These are phyloP conservation scores for Pseudopyricularia javanii DNA, from an alignment of 2,329 filamentous ascomycete species.

Conservation along the genomic window DNA sequence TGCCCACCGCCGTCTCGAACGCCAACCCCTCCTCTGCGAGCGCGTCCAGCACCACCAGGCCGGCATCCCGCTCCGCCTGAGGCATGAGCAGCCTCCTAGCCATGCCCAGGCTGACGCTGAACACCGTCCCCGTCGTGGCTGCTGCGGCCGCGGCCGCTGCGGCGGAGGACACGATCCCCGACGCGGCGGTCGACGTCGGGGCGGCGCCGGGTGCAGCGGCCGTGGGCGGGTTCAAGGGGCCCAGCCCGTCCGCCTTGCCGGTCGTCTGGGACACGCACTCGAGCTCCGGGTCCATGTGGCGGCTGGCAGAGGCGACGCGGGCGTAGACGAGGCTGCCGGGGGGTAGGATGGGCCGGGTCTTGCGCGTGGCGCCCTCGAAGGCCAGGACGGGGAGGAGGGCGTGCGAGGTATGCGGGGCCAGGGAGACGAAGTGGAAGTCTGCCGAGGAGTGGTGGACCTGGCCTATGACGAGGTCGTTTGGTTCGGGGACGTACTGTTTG, in stretches of 20 bases:
- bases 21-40: slow-evolving; percentile 63
- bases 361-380: slow-evolving; percentile 89
- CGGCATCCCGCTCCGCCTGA: slow-evolving; percentile 47
- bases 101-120: slow-evolving; percentile 66
- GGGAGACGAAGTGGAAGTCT: slow-evolving; percentile 69
- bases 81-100: slow-evolving; percentile 65
- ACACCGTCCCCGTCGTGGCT: slow-evolving; percentile 57
- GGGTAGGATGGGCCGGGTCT: slow-evolving; percentile 70
- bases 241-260: slow-evolving; percentile 79
- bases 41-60: slow-evolving; percentile 65
- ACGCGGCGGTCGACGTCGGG: neutral
- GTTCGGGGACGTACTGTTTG: slow-evolving; percentile 60
- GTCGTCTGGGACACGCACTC: slow-evolving; percentile 80
- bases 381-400: slow-evolving; percentile 74
- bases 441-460: slow-evolving; percentile 63
- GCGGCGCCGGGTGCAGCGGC: slow-evolving; percentile 29
- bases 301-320: slow-evolving; percentile 63
- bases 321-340: slow-evolving; percentile 78
- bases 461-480: slow-evolving; percentile 81
- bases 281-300: slow-evolving; percentile 79
- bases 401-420: slow-evolving; percentile 51
- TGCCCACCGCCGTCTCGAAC: slow-evolving; percentile 88
- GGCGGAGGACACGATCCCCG: neutral
- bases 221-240: slow-evolving; percentile 40
- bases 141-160: neutral